Conservation (phyloP, 2,329 filamentous ascomycete species). For the Penicillium sp. region DNA sequence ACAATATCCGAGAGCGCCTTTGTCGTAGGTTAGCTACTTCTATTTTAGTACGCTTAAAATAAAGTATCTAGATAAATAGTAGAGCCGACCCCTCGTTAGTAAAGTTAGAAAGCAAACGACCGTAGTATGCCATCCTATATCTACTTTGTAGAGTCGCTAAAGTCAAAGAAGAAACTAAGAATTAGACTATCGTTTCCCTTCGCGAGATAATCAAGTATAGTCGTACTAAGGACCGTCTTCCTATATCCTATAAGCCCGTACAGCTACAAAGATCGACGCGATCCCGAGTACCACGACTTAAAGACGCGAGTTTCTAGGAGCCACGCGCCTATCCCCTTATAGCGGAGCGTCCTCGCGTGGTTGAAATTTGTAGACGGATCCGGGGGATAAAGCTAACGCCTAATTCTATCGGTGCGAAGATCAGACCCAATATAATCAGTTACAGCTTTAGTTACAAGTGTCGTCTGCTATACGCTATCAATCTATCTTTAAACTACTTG, state of each 20-base stretch:
- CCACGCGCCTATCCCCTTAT: constrained; percentile 8
- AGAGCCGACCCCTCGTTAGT: not conserved
- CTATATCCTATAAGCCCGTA: constrained; percentile 8
- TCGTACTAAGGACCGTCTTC: constrained; percentile 10
- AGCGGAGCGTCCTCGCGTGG: constrained; percentile 1
- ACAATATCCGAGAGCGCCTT: constrained; percentile 13
- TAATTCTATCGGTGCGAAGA: constrained; percentile 1
- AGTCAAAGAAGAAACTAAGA: constrained; percentile 14
- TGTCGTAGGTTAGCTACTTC: constrained; percentile 1
- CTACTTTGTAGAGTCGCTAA: constrained; percentile 3
- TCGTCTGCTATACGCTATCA: constrained; percentile 2
- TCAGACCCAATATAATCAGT: constrained; percentile 5
- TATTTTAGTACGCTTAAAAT: not conserved
- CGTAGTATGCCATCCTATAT: constrained; percentile 2
- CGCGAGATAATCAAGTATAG: constrained; percentile 5
- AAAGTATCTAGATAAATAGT: constrained; percentile 1
- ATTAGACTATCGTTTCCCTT: not conserved
- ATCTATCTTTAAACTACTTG: constrained; percentile 6
- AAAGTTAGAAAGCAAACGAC: constrained; percentile 8
- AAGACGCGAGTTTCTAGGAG: constrained; percentile 5
- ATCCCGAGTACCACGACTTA: constrained; percentile 3
- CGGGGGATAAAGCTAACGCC: constrained; percentile 6
- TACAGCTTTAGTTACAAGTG: not conserved
- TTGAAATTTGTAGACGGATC: constrained; percentile 5
- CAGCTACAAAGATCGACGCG: constrained; percentile 3